Evolutionary conservation across 2,329 filamentous ascomycete genomes (phyloP), one percentile per base, ranked within the genome.

Genomic region (Colletotrichum chlorophyti): DNA sequence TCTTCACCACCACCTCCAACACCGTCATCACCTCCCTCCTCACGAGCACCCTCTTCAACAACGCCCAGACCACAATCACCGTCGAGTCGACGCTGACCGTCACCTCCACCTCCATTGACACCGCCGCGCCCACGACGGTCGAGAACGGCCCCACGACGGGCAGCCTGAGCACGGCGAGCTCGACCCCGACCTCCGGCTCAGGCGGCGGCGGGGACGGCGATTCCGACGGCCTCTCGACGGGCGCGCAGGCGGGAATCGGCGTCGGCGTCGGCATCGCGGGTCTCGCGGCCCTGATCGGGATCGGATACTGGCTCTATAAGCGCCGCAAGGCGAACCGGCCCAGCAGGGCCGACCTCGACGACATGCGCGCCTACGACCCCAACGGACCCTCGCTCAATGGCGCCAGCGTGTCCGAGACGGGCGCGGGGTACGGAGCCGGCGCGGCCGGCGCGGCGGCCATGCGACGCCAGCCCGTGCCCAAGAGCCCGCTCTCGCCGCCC

Each of bases 161-260:
- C 58, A 65, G 60, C 37, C 61, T 67, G 48, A 65, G 65, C 49
- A 60, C 62, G 19, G 61, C 58, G 19, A 62, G 58, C 31, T 53
- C 46, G 21, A 51, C 53, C 10, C 11, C 31, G 1, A 51, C 45
- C 1, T 35, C 35, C 21, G 37, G 42, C 41, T 61, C 46, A 15
- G 45, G 38, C 57, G 60, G 15, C 55, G 58, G 60, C 53, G 53
- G 40, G 54, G 34, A 50, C 31, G 41, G 54, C 27, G 50, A 49
- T 27, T 40, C 55, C 23, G 47, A 51, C 32, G 73, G 75, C 5
- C 69, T 79, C 9, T 74, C 72, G 1, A 75, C 70, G 6, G 76
- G 75, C 24, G 76, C 75, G 60, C 77, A 78, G 71, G 74, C 73
- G 38, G 76, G 76, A 51, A 79, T 79, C 32, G 76, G 76, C 50